These are phyloP conservation scores for Themeda triandra DNA, from an alignment of 176 grass and related monocot species.

Conservation along the genomic window DNA sequence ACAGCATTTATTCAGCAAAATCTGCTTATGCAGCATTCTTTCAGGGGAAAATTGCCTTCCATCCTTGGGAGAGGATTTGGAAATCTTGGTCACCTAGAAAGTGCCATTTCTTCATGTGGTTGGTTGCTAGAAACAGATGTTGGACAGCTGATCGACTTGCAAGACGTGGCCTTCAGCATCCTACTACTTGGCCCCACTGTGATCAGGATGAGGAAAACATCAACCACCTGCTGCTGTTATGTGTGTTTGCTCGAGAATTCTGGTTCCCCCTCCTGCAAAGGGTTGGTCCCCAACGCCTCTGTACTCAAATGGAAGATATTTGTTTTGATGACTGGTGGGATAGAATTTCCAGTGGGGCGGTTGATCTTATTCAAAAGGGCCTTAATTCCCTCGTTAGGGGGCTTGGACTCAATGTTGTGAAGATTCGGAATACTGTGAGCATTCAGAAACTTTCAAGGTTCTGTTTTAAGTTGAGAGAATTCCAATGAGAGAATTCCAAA, in stretches of 20 bases:
- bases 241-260: not conserved
- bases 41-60: not conserved
- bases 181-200: not conserved
- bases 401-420: too few species aligned
- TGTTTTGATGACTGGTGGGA: not conserved
- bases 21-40: not conserved
- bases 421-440: too few species aligned
- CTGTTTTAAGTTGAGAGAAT: too few species aligned
- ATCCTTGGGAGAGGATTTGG: not conserved
- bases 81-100: not conserved
- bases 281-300: not conserved
- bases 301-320: not conserved
- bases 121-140: not conserved
- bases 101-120: not conserved
- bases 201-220: not conserved
- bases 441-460: too few species aligned
- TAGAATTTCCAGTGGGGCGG: too few species aligned
- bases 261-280: not conserved
- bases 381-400: not conserved
- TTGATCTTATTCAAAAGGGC: too few species aligned
- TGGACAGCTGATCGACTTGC: not conserved
- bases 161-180: not conserved
- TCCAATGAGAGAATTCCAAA: too few species aligned
- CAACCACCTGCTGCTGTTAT: not conserved
- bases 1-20: not conserved